phyloP scores from a whole-genome alignment of 106 monocot species.

The Posidonia australis region DNA sequence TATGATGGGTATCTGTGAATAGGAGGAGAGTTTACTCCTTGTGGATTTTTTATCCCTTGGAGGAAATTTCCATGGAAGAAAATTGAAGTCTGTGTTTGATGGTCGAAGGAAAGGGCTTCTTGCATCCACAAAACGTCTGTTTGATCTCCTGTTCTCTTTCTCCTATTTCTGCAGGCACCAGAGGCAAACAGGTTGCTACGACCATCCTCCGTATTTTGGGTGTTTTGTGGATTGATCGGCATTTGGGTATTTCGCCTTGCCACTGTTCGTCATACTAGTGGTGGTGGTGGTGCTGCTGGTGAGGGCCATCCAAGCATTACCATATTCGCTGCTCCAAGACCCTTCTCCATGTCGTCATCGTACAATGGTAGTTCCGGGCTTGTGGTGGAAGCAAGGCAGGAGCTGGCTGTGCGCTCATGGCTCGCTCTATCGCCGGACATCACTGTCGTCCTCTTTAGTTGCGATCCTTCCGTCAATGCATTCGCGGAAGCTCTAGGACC shows the following conservation, averaged over 20 bases:
- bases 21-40: too few relatives aligned
- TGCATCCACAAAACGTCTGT: too few relatives aligned
- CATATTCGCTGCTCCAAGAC: conserved; percentile 57
- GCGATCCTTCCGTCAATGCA: conserved; percentile 31
- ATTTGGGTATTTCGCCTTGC: background rate
- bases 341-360: conserved; percentile 5
- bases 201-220: background rate
- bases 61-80: too few relatives aligned
- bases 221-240: background rate
- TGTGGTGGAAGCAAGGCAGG: conserved; percentile 30
- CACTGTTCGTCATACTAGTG: background rate
- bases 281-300: conserved; percentile 6
- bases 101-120: too few relatives aligned
- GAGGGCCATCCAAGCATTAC: conserved; percentile 26
- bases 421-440: conserved; percentile 43
- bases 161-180: too few relatives aligned
- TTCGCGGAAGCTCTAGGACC: conserved; percentile 43
- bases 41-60: too few relatives aligned
- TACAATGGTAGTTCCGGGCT: background rate
- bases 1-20: too few relatives aligned
- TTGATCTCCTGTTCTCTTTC: too few relatives aligned
- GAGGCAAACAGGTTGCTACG: too few relatives aligned
- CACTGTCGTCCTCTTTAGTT: conserved; percentile 60
- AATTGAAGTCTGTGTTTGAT: too few relatives aligned
- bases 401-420: conserved; percentile 83